These are phyloP conservation scores for Vitis riparia DNA, from an alignment of 164 flowering plant genomes.

Conservation along the genomic window DNA sequence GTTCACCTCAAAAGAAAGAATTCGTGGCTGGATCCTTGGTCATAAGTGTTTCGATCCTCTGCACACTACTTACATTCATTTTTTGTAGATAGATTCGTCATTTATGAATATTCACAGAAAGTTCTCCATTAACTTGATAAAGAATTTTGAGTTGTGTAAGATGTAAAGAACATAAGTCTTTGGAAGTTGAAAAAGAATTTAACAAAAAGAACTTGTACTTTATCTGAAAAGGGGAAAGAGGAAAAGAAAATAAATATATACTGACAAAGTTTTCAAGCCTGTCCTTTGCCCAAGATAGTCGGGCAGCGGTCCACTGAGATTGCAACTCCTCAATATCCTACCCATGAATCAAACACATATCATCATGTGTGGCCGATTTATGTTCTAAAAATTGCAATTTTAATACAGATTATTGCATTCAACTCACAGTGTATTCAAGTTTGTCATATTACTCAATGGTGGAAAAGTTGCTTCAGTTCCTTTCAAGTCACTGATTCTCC, in stretches of 20 bases:
- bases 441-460: slow-evolving; percentile 25
- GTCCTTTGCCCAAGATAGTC: slow-evolving; percentile 26
- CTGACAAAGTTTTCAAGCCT: slow-evolving; percentile 35
- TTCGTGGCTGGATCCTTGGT: too few species aligned
- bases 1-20: too few species aligned
- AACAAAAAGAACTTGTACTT: neutral
- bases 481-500: slow-evolving; percentile 67
- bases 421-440: slow-evolving; percentile 48
- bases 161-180: too few species aligned
- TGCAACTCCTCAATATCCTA: slow-evolving; percentile 59
- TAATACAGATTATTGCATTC: neutral
- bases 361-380: too few species aligned
- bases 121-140: too few species aligned
- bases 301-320: slow-evolving; percentile 34
- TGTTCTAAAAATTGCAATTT: too few species aligned
- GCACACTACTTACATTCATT: too few species aligned
- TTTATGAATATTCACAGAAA: too few species aligned
- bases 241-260: neutral
- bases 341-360: neutral
- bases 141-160: too few species aligned
- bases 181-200: neutral
- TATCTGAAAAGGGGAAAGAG: neutral
- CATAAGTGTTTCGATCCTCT: too few species aligned
- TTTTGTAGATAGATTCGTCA: too few species aligned
- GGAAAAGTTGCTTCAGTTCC: slow-evolving; percentile 52